phyloP scores from a whole-genome alignment of 306 rosid species.

The Quercus berberidifolia region DNA sequence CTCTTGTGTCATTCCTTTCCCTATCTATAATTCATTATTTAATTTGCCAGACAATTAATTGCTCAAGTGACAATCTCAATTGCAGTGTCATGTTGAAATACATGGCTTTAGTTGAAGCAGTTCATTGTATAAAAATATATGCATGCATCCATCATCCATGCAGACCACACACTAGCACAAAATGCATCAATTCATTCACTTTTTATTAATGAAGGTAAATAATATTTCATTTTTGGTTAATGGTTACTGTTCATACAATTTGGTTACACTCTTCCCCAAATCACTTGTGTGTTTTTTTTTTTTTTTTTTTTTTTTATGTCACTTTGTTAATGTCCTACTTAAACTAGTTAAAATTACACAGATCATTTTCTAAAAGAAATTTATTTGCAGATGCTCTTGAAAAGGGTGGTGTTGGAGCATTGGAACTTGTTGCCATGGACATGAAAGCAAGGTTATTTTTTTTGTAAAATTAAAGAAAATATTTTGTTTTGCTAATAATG shows the following conservation, averaged over 20 bases:
- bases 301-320: not conserved
- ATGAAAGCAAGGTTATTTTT: slow-evolving; percentile 91
- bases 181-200: not conserved
- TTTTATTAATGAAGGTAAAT: not conserved
- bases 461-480: not conserved
- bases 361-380: slow-evolving; percentile 4
- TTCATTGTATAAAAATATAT: not conserved
- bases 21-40: too few species aligned
- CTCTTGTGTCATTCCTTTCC: too few species aligned
- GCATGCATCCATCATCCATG: not conserved
- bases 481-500: too few species aligned
- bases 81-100: not conserved
- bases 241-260: not conserved
- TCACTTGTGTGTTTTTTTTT: not conserved
- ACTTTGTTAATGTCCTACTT: not conserved
- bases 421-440: slow-evolving; percentile 99
- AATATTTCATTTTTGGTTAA: not conserved
- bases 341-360: not conserved
- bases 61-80: not conserved
- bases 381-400: slow-evolving; percentile 75
- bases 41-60: too few species aligned
- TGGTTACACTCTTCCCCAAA: not conserved
- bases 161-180: not conserved
- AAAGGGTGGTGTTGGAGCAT: slow-evolving; percentile 98
- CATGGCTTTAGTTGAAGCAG: not conserved